A percentile compares a stretch with the other conserved stretches of the same genome.
phyloP scores from a whole-genome alignment of 202 grass and related monocot species.

The Eragrostis tef region DNA sequence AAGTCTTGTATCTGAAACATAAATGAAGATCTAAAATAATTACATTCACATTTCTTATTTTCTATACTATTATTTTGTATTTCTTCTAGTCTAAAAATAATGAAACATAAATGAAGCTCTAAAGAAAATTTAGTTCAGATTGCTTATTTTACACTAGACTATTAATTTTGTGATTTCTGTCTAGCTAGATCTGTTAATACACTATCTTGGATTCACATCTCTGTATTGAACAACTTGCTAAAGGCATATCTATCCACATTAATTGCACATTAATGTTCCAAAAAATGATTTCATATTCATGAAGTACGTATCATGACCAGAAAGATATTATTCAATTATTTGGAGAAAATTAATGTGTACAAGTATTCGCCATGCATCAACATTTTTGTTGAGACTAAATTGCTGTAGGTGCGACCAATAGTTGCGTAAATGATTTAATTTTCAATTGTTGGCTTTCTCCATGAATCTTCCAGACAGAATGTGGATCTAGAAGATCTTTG shows the following conservation, averaged over 20 bases:
- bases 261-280: background rate
- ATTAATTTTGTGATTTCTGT: background rate
- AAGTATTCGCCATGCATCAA: too few relatives aligned
- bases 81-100: too few relatives aligned
- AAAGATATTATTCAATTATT: background rate
- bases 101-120: background rate
- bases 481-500: background rate
- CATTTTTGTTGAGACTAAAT: too few relatives aligned
- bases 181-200: background rate
- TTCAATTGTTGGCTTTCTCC: too few relatives aligned
- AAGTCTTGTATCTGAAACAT: too few relatives aligned
- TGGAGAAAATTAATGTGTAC: too few relatives aligned
- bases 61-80: background rate
- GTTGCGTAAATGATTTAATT: too few relatives aligned
- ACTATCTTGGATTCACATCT: background rate
- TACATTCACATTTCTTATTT: background rate
- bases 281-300: background rate
- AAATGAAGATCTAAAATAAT: background rate
- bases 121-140: background rate
- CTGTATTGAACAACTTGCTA: background rate
- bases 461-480: background rate
- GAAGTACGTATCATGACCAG: background rate
- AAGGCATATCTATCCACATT: background rate
- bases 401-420: too few relatives aligned
- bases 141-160: background rate